These are phyloP conservation scores for Naganishia liquefaciens DNA, from an alignment of 1,284 basidiomycete species.

Conservation along the genomic window DNA sequence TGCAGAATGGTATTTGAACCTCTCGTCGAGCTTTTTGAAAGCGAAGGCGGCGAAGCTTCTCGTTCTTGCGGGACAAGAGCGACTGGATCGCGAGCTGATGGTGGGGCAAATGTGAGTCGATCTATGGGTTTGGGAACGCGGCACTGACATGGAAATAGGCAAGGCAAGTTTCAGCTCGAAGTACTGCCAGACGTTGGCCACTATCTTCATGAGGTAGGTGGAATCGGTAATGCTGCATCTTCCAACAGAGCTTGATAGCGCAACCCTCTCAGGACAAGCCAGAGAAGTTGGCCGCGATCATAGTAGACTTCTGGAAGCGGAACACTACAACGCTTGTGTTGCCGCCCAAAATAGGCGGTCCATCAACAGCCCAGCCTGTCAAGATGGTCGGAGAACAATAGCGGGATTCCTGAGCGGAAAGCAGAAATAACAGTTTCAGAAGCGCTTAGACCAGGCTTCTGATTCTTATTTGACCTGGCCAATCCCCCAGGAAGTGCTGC, in stretches of 20 bases:
- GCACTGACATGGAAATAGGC: conserved; percentile 43
- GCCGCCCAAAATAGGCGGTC: conserved; percentile 51
- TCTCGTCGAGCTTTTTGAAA: conserved; percentile 75
- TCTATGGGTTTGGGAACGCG: neutral
- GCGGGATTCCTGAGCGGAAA: neutral
- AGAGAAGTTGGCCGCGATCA: conserved; percentile 69
- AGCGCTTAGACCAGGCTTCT: too few relatives aligned
- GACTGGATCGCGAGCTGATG: conserved; percentile 90
- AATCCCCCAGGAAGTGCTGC: too few relatives aligned
- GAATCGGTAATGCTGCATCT: neutral
- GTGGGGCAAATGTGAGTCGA: conserved; percentile 85
- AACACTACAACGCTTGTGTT: conserved; percentile 72
- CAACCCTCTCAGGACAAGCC: conserved; percentile 74
- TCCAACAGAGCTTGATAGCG: neutral
- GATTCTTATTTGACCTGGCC: too few relatives aligned
- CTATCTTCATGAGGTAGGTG: conserved; percentile 82
- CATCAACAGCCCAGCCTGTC: conserved; percentile 20
- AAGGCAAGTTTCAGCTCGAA: conserved; percentile 92
- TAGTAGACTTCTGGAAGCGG: conserved; percentile 86
- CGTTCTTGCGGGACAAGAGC: conserved; percentile 86
- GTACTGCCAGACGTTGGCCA: conserved; percentile 87
- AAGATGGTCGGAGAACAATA: conserved; percentile 34
- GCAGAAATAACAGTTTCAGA: too few relatives aligned
- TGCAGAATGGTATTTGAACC: conserved; percentile 83
- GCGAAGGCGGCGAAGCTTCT: conserved; percentile 79